Evolutionary conservation across 202 grass and related monocot species (phyloP).

Genomic region (Dendrocalamus latiflorus): DNA sequence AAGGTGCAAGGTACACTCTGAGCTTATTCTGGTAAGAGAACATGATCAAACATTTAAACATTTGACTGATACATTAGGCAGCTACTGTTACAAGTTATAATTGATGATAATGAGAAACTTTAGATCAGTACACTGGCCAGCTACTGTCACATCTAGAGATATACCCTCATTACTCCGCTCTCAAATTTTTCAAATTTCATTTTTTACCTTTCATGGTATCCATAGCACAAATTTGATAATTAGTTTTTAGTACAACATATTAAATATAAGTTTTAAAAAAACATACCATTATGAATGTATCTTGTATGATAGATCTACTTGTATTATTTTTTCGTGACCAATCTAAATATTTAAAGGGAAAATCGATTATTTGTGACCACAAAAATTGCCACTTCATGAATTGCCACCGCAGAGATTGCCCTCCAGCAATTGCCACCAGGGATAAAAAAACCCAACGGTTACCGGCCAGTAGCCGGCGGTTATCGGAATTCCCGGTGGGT

Average conservation of each 20-base stretch:
- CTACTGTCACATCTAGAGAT: not conserved
- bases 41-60: not conserved
- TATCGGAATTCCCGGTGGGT: too few relatives aligned
- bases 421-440: too few relatives aligned
- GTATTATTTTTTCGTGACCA: not conserved
- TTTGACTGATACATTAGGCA: not conserved
- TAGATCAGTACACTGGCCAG: not conserved
- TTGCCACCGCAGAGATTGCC: too few relatives aligned
- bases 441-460: too few relatives aligned
- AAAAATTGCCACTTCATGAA: too few relatives aligned
- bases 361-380: too few relatives aligned
- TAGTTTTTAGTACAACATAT: not conserved
- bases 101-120: not conserved
- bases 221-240: not conserved
- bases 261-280: too few relatives aligned
- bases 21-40: constrained; percentile 47
- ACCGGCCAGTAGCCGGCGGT: too few relatives aligned
- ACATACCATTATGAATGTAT: not conserved
- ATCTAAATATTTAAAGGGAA: not conserved
- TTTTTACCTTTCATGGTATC: not conserved
- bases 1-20: constrained; percentile 69
- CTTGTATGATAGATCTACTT: not conserved
- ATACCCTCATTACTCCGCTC: not conserved
- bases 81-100: not conserved
- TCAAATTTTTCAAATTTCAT: too few relatives aligned